Base-by-base conservation (phyloP, 2,329 filamentous ascomycete species). In the Hypoxylon sp. region DNA sequence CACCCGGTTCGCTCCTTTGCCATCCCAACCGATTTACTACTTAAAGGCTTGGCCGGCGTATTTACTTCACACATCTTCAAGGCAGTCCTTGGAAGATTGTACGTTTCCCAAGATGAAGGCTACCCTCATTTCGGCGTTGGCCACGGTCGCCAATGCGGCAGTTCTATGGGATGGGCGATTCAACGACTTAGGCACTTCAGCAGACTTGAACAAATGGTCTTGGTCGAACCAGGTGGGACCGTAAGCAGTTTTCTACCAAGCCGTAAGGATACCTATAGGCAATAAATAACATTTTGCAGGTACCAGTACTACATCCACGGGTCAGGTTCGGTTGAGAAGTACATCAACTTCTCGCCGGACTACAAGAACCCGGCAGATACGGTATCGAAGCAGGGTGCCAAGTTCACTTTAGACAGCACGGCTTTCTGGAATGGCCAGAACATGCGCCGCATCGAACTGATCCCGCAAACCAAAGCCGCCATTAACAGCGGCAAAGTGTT, bases 291-390 rank as follows among this genome's bases (percentile, higher is more conserved):
- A 19, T 2, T 19, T 11, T 3, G 7, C 17, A 43, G 38, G 17
- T 93, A 91, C 80, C 90, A 93, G 78, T 93, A 91, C 83, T 93
- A 93, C 81, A 92, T 92, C 76, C 91, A 93, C 80, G 91, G 91
- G 36, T 80, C 81, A 4, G 85, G 83, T 7, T 56, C 80, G 0
- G 83, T 88, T 7, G 83, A 82, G 21, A 80, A 86, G 73, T 92
- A 92, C 78, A 84, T 92, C 71, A 88, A 87, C 72, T 82, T 92
- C 1, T 86, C 84, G 1, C 78, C 87, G 0, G 78, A 80, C 63
- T 89, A 83, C 83, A 91, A 90, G 81, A 92, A 92, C 80, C 87
- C 89, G 0, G 85, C 85, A 68, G 90, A 92, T 78, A 82, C 81
- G 1, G 82, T 82, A 55, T 89, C 87, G 62, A 85, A 82, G 60